Evolutionary conservation across 495 filamentous ascomycete species (phyloP).

Genomic region (Tuber borchii): DNA sequence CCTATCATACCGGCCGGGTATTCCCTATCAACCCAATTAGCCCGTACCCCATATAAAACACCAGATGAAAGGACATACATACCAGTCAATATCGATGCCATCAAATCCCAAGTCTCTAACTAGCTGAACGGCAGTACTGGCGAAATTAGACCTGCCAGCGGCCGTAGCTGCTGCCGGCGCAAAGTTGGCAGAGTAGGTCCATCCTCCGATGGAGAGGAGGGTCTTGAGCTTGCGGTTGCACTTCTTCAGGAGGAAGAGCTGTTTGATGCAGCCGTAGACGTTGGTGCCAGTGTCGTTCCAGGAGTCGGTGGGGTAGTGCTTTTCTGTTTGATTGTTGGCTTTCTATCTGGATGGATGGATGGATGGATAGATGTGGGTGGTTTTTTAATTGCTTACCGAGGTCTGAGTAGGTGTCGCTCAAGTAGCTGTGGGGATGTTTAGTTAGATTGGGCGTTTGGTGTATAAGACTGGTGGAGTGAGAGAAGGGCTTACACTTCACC

Average conservation of each 20-base stretch:
- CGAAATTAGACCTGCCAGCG: constrained; percentile 61
- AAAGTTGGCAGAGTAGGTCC: constrained; percentile 92
- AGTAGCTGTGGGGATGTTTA: constrained; percentile 22
- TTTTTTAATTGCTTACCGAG: constrained; percentile 19
- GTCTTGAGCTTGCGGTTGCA: constrained; percentile 82
- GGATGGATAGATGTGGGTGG: neutral
- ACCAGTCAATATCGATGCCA: constrained; percentile 60
- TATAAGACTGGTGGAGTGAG: neutral
- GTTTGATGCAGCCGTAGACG: constrained; percentile 87
- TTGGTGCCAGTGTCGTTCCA: constrained; percentile 65
- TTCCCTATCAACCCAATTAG: constrained; percentile 45
- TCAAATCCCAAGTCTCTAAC: constrained; percentile 61
- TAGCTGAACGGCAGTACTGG: constrained; percentile 58
- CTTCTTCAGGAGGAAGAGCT: constrained; percentile 85
- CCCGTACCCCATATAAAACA: neutral
- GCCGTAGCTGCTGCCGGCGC: constrained; percentile 60
- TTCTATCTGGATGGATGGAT: neutral
- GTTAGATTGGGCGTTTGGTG: constrained; percentile 7
- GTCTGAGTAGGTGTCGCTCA: constrained; percentile 41
- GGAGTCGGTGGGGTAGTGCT: constrained; percentile 78
- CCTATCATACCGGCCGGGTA: constrained; percentile 47
- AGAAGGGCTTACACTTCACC: constrained; percentile 63
- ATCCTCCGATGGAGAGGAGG: constrained; percentile 88
- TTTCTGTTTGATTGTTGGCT: constrained; percentile 47
- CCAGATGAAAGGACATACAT: neutral